Base-by-base conservation (phyloP, 768 basidiomycete genomes). In the Fomitopsis serialis region DNA sequence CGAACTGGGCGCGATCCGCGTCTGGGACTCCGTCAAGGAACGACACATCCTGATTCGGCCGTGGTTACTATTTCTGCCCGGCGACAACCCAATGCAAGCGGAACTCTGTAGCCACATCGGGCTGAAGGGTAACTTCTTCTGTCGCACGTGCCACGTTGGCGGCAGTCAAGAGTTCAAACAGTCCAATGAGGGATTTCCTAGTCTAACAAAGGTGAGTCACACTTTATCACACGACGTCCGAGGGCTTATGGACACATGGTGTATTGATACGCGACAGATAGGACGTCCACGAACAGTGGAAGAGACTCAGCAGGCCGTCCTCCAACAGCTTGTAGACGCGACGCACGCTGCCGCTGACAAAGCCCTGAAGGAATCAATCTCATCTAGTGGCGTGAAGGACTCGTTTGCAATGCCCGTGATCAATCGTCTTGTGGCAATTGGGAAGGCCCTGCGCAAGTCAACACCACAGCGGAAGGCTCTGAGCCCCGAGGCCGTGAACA, bases 11-110 rank as follows among this genome's bases (percentile, higher is more conserved):
- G n/a, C n/a, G n/a, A n/a, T n/a, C n/a, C n/a, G n/a, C n/a, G n/a
- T n/a, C n/a, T 70, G 61, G 42, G 64, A 71, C 45, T 48, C 58
- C 24, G 61, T 62, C 27, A 9, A 54, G 25, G 2, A 62, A 1
- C 54, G 65, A 17, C 58, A 68, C 23, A 60, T 70, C 19, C 45
- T 66, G 29, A 42, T 71, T 0, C 50, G 57, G 0, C 67, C 58
- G 0, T 71, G 66, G 27, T 29, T 40, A 0, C 54, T 69, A 0
- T 56, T 70, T 13, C 23, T 64, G 2, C 43, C 58, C 0, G 59
- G 65, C 4, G 66, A 74, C 53, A 74, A 73, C 27, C 72, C 67
- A 0, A 71, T 72, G 72, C 72, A 72, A 22, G 63, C 69, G 0
- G 68, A 73, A 35, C 61, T 64, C 11, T 71, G 65, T 43, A 68